A percentile compares a stretch with the other conserved stretches of the same genome.
These are phyloP conservation scores for Mycena pura DNA, from an alignment of 768 basidiomycete genomes.

Conservation along the genomic window DNA sequence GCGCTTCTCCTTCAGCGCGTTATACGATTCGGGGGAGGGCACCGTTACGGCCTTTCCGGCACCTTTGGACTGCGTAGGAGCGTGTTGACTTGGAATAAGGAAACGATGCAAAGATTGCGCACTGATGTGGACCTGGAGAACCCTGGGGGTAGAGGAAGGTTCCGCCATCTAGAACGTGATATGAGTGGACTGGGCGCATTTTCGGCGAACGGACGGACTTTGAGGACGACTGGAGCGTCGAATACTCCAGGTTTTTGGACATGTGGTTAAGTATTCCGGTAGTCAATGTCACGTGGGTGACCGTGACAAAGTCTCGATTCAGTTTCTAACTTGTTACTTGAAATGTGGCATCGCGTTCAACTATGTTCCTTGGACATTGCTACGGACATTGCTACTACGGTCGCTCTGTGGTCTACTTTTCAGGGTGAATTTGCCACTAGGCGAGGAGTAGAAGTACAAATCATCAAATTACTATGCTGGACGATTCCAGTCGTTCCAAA, in stretches of 20 bases:
- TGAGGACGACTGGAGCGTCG: conserved; percentile 47
- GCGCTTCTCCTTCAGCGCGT: conserved; percentile 74
- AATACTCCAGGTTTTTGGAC: conserved; percentile 43
- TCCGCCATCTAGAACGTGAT: conserved; percentile 57
- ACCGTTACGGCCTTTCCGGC: conserved; percentile 40
- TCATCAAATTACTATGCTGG: too few relatives aligned
- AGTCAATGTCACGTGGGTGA: too few relatives aligned
- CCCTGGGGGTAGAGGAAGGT: conserved; percentile 72
- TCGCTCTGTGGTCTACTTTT: too few relatives aligned
- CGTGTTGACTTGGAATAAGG: background rate
- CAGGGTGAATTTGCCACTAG: too few relatives aligned
- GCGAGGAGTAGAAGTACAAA: too few relatives aligned
- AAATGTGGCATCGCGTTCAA: too few relatives aligned
- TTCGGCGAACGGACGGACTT: conserved; percentile 34
- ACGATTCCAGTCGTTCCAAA: too few relatives aligned
- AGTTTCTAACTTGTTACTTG: too few relatives aligned
- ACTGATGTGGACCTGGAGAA: conserved; percentile 59
- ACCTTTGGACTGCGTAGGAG: conserved; percentile 47
- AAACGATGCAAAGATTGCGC: conserved; percentile 19
- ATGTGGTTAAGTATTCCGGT: background rate
- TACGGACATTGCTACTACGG: too few relatives aligned
- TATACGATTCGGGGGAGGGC: conserved; percentile 57
- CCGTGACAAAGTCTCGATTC: too few relatives aligned
- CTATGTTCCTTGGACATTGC: too few relatives aligned
- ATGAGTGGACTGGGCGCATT: background rate